A percentile compares a stretch with the other conserved stretches of the same genome.
Conservation (phyloP, 768 basidiomycete species). For the Russula sp. region DNA sequence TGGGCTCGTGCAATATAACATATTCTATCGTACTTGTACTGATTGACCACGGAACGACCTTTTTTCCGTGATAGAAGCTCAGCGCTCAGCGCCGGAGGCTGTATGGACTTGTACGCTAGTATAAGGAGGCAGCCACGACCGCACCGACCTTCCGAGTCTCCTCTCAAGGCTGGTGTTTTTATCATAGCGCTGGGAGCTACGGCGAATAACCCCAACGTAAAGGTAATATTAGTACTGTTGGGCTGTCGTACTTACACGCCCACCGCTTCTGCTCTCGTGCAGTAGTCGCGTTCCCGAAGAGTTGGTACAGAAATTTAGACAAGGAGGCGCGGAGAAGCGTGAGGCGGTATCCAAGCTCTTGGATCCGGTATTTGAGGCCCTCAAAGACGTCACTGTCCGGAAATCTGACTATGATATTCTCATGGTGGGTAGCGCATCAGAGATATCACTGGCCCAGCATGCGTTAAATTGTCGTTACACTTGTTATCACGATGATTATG, state of each 20-base stretch:
- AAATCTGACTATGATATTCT: constrained; percentile 97
- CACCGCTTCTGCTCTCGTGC: constrained; percentile 90
- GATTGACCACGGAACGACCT: too few species aligned
- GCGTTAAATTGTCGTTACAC: too few species aligned
- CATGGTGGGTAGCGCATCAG: constrained; percentile 59
- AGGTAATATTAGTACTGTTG: constrained; percentile 81
- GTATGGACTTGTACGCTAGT: too few species aligned
- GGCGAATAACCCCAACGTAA: constrained; percentile 79
- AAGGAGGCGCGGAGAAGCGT: constrained; percentile 81
- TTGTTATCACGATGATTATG: too few species aligned
- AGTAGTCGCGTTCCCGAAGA: constrained; percentile 92
- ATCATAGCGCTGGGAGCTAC: constrained; percentile 98
- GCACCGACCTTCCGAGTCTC: constrained; percentile 77
- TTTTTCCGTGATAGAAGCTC: too few species aligned
- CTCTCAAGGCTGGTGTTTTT: constrained; percentile 95
- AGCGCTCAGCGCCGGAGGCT: too few species aligned
- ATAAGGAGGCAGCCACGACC: constrained; percentile 94
- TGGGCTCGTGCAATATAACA: too few species aligned
- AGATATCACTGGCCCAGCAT: not conserved
- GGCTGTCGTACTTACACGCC: constrained; percentile 32
- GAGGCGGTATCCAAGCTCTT: constrained; percentile 87
- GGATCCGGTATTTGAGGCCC: constrained; percentile 83
- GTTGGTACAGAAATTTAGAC: constrained; percentile 82
- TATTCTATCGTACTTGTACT: too few species aligned
- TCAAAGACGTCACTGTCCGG: constrained; percentile 93